phyloP scores from a whole-genome alignment of 225 moss, liverwort and hornwort species.

The Sphagnum contortum region DNA sequence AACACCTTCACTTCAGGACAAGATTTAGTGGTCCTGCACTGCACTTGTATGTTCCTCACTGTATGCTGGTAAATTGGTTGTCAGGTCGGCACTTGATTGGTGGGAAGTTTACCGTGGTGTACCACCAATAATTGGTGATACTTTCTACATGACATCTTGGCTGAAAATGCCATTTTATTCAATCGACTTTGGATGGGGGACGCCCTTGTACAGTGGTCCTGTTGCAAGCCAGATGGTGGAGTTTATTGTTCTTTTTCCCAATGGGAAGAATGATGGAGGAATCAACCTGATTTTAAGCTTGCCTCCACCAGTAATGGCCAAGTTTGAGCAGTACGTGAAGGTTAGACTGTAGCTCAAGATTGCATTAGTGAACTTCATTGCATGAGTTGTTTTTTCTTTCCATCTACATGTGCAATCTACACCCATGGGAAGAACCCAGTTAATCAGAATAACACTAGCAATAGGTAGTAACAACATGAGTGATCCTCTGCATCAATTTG shows the following conservation, averaged over 20 bases:
- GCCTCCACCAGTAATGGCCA: constrained; percentile 55
- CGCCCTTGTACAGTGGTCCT: constrained; percentile 77
- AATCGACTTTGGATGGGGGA: constrained; percentile 94
- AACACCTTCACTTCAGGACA: no score
- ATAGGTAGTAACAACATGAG: no score
- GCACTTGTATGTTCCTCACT: no score
- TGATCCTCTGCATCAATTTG: no score
- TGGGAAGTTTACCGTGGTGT: constrained; percentile 63
- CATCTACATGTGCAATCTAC: no score
- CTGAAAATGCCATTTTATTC: constrained; percentile 93
- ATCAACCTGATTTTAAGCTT: constrained; percentile 55
- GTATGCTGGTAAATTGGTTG: no score
- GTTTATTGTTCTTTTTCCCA: constrained; percentile 70
- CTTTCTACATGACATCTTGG: constrained; percentile 65
- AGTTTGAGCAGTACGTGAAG: constrained; percentile 48
- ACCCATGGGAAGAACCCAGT: no score
- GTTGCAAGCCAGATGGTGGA: constrained; percentile 70
- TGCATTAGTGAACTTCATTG: no score
- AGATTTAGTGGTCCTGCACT: no score
- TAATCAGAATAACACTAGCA: no score
- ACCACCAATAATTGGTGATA: constrained; percentile 63
- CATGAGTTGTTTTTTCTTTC: no score
- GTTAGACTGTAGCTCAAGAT: constrained; percentile 2
- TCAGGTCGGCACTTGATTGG: constrained; percentile 73
- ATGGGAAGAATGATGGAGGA: constrained; percentile 49